phyloP scores from a whole-genome alignment of 257 asterid species.

The Solanum clarkiae region DNA sequence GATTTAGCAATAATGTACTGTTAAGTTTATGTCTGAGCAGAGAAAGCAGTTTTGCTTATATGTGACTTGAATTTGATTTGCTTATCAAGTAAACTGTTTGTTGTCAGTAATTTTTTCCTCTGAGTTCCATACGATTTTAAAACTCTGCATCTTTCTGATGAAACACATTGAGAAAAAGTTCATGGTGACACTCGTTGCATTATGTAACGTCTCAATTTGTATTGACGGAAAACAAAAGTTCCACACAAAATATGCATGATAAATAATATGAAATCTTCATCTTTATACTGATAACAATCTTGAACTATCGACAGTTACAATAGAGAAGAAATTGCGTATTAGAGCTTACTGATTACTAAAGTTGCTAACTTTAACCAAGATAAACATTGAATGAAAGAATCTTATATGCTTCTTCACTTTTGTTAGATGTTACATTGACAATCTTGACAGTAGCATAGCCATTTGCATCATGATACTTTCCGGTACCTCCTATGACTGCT shows the following conservation, averaged over 20 bases:
- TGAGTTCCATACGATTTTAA: not conserved
- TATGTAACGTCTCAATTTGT: not conserved
- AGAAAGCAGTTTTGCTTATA: not conserved
- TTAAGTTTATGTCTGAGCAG: not conserved
- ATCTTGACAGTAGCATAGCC: slow-evolving; percentile 43
- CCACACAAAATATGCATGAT: not conserved
- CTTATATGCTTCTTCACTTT: not conserved
- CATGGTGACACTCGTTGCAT: not conserved
- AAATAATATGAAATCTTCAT: not conserved
- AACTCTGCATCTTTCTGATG: not conserved
- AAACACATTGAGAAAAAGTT: not conserved
- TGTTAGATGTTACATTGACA: slow-evolving; percentile 1
- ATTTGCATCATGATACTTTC: slow-evolving; percentile 60
- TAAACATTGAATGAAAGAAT: slow-evolving; percentile 8
- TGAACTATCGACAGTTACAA: not conserved
- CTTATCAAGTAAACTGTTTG: not conserved
- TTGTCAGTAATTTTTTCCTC: not conserved
- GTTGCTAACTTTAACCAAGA: slow-evolving; percentile 5
- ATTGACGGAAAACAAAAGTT: not conserved
- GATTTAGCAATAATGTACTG: not conserved
- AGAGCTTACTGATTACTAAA: not conserved
- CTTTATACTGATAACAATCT: not conserved
- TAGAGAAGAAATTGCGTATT: not conserved
- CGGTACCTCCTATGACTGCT: slow-evolving; percentile 69
- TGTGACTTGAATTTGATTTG: not conserved